Conservation (phyloP, 495 filamentous ascomycete species). For the Penicillium herquei region DNA sequence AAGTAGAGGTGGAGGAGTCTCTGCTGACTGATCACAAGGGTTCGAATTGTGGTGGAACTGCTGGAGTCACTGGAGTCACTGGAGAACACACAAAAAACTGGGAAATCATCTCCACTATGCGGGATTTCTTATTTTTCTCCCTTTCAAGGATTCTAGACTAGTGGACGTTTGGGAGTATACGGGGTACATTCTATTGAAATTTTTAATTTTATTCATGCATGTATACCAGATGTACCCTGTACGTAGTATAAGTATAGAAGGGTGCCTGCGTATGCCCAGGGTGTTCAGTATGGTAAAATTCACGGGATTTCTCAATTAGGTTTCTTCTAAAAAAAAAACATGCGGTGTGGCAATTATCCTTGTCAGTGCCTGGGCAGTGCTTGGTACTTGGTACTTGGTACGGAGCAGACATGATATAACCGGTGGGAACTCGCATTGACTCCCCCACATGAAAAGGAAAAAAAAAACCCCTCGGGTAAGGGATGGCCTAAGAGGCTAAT, state of each 20-base stretch:
- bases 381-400: too few relatives aligned
- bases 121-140: slow-evolving; percentile 11
- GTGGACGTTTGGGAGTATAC: too few relatives aligned
- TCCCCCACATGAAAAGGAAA: neutral
- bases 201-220: too few relatives aligned
- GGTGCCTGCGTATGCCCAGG: too few relatives aligned
- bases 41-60: neutral
- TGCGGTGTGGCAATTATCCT: slow-evolving; percentile 14
- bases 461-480: neutral
- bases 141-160: neutral
- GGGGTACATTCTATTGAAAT: neutral
- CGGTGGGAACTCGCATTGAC: too few relatives aligned
- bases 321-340: slow-evolving; percentile 5
- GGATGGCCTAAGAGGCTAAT: too few relatives aligned
- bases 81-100: slow-evolving; percentile 1
- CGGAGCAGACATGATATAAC: too few relatives aligned
- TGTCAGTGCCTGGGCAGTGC: neutral
- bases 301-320: neutral
- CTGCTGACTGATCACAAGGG: neutral
- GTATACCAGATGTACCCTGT: too few relatives aligned
- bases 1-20: neutral
- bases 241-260: too few relatives aligned
- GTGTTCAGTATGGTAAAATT: neutral
- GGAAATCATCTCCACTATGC: slow-evolving; percentile 9
- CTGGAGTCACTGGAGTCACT: too few relatives aligned